phyloP scores from a whole-genome alignment of 108 stramenopile genomes.

The Asterionellopsis glacialis region DNA sequence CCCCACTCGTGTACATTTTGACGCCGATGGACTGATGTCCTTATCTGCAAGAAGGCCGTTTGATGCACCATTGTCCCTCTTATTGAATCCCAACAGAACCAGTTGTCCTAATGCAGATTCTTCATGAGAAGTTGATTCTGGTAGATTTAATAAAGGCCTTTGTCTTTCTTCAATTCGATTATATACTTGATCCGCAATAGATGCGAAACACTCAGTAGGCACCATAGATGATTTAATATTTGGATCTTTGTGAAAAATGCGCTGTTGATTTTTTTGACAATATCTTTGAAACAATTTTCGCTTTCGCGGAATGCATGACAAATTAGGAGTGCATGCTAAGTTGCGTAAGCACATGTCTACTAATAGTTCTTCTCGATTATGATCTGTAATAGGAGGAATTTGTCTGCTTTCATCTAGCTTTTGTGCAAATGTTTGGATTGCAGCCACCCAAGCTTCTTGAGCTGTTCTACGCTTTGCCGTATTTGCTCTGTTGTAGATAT shows the following conservation, averaged over 20 bases:
- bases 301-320: conserved; percentile 53
- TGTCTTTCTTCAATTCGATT: conserved; percentile 29
- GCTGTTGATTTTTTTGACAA: conserved; percentile 31
- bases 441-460: conserved; percentile 64
- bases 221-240: not conserved
- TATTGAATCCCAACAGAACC: conserved; percentile 31
- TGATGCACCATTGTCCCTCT: conserved; percentile 10
- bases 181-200: conserved; percentile 8
- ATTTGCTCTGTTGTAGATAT: too few species aligned
- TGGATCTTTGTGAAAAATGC: not conserved
- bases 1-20: too few species aligned
- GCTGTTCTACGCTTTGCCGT: conserved; percentile 21
- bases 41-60: not conserved
- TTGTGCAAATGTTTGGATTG: conserved; percentile 26
- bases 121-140: conserved; percentile 37
- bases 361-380: not conserved
- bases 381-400: not conserved
- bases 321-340: conserved; percentile 22
- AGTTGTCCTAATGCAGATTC: conserved; percentile 75
- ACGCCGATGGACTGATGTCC: too few species aligned
- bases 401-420: not conserved
- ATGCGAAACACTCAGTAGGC: not conserved
- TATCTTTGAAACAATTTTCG: conserved; percentile 37
- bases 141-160: conserved; percentile 39
- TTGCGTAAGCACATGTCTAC: conserved; percentile 17